phyloP scores from a whole-genome alignment of 2,329 filamentous ascomycete genomes.

The Aureobasidium sp. region DNA sequence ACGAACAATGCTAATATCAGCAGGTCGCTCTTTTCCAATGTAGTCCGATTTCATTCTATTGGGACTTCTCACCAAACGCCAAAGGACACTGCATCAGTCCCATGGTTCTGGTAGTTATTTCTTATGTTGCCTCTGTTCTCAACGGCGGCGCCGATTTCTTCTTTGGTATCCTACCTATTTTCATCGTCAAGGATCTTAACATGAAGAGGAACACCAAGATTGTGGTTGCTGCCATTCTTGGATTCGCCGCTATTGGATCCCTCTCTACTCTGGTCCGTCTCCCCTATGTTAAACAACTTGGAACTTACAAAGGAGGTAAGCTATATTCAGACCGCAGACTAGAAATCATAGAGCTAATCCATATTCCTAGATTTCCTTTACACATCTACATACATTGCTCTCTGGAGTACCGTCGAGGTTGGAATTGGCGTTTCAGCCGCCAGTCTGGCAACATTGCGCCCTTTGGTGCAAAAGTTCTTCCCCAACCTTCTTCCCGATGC shows the following conservation, averaged over 20 bases:
- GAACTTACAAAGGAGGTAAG: slow-evolving; percentile 30
- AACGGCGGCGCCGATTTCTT: slow-evolving; percentile 32
- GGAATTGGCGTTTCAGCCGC: slow-evolving; percentile 31
- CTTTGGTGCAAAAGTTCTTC: slow-evolving; percentile 24
- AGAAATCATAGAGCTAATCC: slow-evolving; percentile 33
- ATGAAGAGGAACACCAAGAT: slow-evolving; percentile 29
- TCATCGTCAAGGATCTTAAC: slow-evolving; percentile 31
- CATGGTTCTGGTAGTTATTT: slow-evolving; percentile 9
- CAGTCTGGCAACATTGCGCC: slow-evolving; percentile 27
- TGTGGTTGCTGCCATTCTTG: slow-evolving; percentile 29
- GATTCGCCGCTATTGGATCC: slow-evolving; percentile 24
- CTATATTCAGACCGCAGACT: slow-evolving; percentile 25
- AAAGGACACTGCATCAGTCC: slow-evolving; percentile 20
- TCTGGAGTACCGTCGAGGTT: slow-evolving; percentile 29
- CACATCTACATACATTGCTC: slow-evolving; percentile 23
- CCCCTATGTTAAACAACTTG: slow-evolving; percentile 34
- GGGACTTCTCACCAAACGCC: slow-evolving; percentile 30
- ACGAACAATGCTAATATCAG: not conserved
- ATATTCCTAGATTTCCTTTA: slow-evolving; percentile 20
- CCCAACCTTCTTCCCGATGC: not conserved
- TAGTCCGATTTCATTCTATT: slow-evolving; percentile 41
- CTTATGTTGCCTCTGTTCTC: slow-evolving; percentile 20
- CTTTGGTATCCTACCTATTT: slow-evolving; percentile 30
- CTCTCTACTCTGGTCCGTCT: slow-evolving; percentile 41
- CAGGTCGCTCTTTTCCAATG: slow-evolving; percentile 40